These are phyloP conservation scores for Artemisia annua DNA, from an alignment of 129 eudicot genomes.

Conservation along the genomic window DNA sequence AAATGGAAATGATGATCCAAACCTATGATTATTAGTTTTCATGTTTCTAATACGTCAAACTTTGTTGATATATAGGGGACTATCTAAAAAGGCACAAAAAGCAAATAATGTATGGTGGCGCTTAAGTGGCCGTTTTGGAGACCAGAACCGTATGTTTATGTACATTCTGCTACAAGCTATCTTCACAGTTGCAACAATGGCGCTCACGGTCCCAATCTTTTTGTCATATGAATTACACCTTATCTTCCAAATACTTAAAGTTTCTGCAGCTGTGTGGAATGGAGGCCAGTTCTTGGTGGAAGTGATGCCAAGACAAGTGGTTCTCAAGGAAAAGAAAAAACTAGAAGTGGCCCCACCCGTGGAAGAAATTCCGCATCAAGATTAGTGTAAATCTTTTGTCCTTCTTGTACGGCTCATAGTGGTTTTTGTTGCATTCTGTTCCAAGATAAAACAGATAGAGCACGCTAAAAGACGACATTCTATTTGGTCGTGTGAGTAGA, in stretches of 20 bases:
- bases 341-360: conserved; percentile 40
- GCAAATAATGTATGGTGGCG: conserved; percentile 98
- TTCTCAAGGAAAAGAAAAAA: conserved; percentile 82
- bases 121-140: conserved; percentile 87
- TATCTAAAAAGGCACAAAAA: conserved; percentile 93
- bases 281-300: conserved; percentile 90
- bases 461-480: background rate
- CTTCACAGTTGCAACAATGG: conserved; percentile 90
- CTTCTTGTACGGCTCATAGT: conserved; percentile 7
- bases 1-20: background rate
- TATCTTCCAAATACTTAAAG: conserved; percentile 77
- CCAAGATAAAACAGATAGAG: background rate
- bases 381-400: conserved; percentile 11
- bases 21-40: background rate
- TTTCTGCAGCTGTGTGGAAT: conserved; percentile 82
- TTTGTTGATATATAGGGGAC: conserved; percentile 57
- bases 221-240: conserved; percentile 75
- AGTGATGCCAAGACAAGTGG: conserved; percentile 92
- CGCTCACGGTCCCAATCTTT: conserved; percentile 93
- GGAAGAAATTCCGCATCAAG: conserved; percentile 24
- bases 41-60: conserved; percentile 14
- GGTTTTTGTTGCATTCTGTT: background rate
- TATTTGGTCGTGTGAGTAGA: background rate
- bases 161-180: conserved; percentile 80
- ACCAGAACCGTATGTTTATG: conserved; percentile 84